A percentile compares a stretch with the other conserved stretches of the same genome.
Conservation (phyloP, 495 filamentous ascomycete species). For the Chaetomium cochliodes region DNA sequence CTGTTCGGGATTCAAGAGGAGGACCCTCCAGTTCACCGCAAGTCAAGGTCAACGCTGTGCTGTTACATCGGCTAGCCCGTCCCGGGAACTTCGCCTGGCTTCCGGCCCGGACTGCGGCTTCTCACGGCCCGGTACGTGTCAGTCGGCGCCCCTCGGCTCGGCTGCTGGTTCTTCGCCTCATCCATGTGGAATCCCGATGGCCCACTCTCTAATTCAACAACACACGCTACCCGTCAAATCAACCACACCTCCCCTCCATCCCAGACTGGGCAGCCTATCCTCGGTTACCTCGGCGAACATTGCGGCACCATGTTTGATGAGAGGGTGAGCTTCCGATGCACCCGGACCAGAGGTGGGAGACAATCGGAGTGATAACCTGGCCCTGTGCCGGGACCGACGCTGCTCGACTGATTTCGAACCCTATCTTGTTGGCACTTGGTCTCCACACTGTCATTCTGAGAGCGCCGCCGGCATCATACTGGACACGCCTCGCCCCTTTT, state of each 20-base stretch:
- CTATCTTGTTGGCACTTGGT: background rate
- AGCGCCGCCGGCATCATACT: background rate
- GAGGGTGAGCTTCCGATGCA: background rate
- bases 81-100: background rate
- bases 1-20: background rate
- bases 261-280: background rate
- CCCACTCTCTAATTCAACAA: background rate
- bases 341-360: too few species aligned
- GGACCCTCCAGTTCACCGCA: background rate
- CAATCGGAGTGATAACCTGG: background rate
- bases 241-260: background rate
- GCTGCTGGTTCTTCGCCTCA: background rate
- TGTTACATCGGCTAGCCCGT: background rate
- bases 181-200: background rate
- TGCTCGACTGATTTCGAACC: background rate
- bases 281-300: background rate
- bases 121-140: background rate
- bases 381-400: background rate
- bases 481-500: background rate
- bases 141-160: background rate
- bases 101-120: background rate
- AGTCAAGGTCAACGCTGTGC: background rate
- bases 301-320: conserved; percentile 7
- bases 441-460: background rate
- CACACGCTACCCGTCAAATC: background rate